Base-by-base conservation (phyloP, 768 basidiomycete species). In the Boletus huronensis region DNA sequence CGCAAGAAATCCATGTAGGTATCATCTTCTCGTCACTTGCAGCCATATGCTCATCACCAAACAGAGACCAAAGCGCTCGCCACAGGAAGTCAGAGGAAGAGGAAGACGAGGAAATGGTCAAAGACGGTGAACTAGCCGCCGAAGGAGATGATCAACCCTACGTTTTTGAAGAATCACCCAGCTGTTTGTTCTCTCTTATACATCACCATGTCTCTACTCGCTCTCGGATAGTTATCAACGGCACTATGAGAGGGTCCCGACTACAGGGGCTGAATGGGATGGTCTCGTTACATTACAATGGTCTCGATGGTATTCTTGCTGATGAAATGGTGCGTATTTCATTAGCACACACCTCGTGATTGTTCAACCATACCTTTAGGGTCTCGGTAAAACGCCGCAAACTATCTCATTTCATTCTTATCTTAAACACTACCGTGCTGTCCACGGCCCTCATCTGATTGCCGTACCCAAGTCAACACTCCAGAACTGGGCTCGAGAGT, bases 401-500 rank as follows among this genome's bases (percentile, higher is more conserved):
- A 98, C 96, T 0, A 96, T 99, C 63, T 88, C 96, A 1, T 99
- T 99, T 79, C 84, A 98, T 25, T 84, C 93, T 6, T 98, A 97
- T 69, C 86, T 98, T 58, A 93, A 90, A 67, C 88, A 93, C 67
- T 84, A 93, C 68, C 81, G 80, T 23, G 80, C 79, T 54, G 85
- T 81, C 51, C 57, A 72, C 17, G 95, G 97, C 3, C 94, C 93
- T 4, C 96, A 98, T 70, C 82, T 98, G 23, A 83, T 99, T 64
- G 91, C 98, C 54, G 97, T 98, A 6, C 97, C 97, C n/a, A 98
- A 98, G 72, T 95, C 93, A 2, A 99, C 96, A 0, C 77, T 98
- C 25, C 92, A 98, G 70, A 99, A 98, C 68, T 99, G 97, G 97
- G 75, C 81, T 17, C 86, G 97, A 60, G 97, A 99, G 73, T 93